Conservation (phyloP, 2,329 filamentous ascomycete species). For the Talaromyces sp. region DNA sequence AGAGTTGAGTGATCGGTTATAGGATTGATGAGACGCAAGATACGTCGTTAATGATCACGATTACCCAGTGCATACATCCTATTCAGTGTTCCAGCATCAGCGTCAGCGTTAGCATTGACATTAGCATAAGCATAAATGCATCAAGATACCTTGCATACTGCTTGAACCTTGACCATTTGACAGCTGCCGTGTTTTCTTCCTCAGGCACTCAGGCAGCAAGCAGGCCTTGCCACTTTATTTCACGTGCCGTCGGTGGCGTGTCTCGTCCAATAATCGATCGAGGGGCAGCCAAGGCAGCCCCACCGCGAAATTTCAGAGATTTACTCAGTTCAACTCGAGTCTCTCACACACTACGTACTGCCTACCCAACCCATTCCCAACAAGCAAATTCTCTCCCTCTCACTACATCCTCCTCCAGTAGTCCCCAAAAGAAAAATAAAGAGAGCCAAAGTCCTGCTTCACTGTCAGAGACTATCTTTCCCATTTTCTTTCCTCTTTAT, state of each 20-base stretch:
- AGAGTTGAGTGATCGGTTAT: slow-evolving; percentile 27
- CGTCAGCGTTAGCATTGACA: not conserved
- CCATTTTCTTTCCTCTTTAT: slow-evolving; percentile 11
- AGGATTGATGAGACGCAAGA: not conserved
- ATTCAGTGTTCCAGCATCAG: not conserved
- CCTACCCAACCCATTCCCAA: not conserved
- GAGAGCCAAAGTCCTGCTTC: slow-evolving; percentile 8
- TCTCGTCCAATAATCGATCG: slow-evolving; percentile 14
- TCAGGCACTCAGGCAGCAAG: slow-evolving; percentile 12
- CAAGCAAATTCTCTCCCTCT: not conserved
- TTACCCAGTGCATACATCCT: not conserved
- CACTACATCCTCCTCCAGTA: not conserved
- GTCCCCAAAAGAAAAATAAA: not conserved
- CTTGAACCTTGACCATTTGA: slow-evolving; percentile 23
- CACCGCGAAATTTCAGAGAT: slow-evolving; percentile 17
- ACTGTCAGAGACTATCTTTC: slow-evolving; percentile 8
- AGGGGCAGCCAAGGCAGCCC: slow-evolving; percentile 9
- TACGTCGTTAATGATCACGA: not conserved
- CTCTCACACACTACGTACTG: not conserved
- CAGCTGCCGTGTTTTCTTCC: not conserved
- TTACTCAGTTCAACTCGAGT: not conserved
- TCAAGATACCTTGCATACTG: not conserved
- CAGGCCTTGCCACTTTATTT: slow-evolving; percentile 18
- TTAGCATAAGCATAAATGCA: not conserved
- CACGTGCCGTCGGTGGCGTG: slow-evolving; percentile 17